Conservation (phyloP, 768 basidiomycete genomes). For the Ephemerocybe angulata region DNA sequence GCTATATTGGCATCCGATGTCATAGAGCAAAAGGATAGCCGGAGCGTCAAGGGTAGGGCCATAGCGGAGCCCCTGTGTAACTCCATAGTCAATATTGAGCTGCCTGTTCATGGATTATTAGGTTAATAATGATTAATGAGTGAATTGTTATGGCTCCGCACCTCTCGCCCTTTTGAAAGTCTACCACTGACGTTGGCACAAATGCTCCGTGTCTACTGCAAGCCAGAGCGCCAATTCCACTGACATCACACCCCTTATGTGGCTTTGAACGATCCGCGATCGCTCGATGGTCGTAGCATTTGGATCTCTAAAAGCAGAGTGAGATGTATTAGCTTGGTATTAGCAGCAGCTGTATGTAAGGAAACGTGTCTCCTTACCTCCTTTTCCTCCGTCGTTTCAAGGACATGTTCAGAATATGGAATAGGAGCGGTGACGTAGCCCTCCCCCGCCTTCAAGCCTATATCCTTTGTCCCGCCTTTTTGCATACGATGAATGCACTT, state of each 20-base stretch:
- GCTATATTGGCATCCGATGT: conserved; percentile 18
- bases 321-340: background rate
- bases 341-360: too few species aligned
- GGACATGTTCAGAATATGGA: conserved; percentile 5
- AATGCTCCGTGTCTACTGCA: conserved; percentile 22
- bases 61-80: conserved; percentile 12
- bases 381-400: background rate
- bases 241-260: conserved; percentile 6
- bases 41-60: conserved; percentile 5
- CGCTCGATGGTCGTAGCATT: conserved; percentile 8
- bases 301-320: background rate
- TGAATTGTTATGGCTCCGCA: background rate
- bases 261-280: background rate
- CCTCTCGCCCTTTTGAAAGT: conserved; percentile 23
- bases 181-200: conserved; percentile 14
- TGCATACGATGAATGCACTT: conserved; percentile 11
- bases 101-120: conserved; percentile 7
- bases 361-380: background rate
- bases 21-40: conserved; percentile 13
- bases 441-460: conserved; percentile 7
- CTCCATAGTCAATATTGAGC: conserved; percentile 22
- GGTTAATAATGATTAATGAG: too few species aligned
- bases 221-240: conserved; percentile 14
- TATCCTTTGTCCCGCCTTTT: conserved; percentile 5
- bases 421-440: conserved; percentile 7